A percentile compares a stretch with the other conserved stretches of the same genome.
Conservation (phyloP, 768 basidiomycete genomes). For the Mycena olivaceomarginata region DNA sequence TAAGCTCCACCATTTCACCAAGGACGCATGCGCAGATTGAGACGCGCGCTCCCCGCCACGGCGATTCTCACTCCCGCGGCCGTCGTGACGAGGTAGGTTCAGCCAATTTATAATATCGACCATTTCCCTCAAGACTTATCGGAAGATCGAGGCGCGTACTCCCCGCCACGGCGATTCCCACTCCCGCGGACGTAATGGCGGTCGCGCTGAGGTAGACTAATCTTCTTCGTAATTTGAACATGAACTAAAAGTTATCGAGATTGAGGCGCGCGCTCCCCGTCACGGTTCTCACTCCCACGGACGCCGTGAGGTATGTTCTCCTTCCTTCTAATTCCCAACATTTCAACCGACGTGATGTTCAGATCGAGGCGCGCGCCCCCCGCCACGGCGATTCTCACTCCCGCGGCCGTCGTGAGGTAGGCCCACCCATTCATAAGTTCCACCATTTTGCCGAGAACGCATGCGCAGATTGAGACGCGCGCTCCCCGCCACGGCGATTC, state of each 20-base stretch:
- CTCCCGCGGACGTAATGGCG: background rate
- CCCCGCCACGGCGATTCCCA: background rate
- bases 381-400: slow-evolving; percentile 27
- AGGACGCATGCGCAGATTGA: background rate
- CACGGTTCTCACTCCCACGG: slow-evolving; percentile 24
- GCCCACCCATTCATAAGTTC: background rate
- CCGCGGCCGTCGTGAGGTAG: slow-evolving; percentile 14
- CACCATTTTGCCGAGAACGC: background rate
- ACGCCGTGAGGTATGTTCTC: slow-evolving; percentile 1
- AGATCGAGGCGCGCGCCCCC: slow-evolving; percentile 14
- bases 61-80: slow-evolving; percentile 2
- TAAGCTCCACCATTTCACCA: background rate
- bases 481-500: slow-evolving; percentile 17
- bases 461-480: slow-evolving; percentile 14
- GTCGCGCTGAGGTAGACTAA: background rate
- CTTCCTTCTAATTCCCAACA: background rate
- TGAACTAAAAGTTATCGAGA: background rate
- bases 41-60: slow-evolving; percentile 23
- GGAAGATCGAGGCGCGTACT: background rate
- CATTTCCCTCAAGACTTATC: no score
- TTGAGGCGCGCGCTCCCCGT: slow-evolving; percentile 27
- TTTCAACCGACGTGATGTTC: background rate
- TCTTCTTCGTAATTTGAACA: background rate
- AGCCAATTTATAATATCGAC: no score
- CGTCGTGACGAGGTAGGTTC: background rate